Evolutionary conservation across 495 filamentous ascomycete genomes (phyloP), one percentile per base, ranked within the genome.

Genomic region (Physcia stellaris): DNA sequence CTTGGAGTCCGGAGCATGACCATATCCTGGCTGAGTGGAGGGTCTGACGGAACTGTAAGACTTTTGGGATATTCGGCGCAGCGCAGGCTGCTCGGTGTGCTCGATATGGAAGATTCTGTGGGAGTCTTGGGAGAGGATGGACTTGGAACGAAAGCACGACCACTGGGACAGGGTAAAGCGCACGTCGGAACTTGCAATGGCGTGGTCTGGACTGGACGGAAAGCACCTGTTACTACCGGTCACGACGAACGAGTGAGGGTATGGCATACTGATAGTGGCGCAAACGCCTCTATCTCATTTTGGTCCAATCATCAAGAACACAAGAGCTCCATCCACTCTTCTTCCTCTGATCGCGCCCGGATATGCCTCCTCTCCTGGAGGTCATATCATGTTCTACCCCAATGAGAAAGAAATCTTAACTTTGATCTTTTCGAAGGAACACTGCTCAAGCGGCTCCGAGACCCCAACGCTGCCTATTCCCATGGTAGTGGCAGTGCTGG

Each of bases 211-310:
- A 84, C 81, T 6, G 75, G 83, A 34, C 73, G 79, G 56, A 57
- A 55, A 11, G 71, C 79, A 40, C 60, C 94, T 11, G 65, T 94
- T 17, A 85, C 82, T 4, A 67, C 77, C 1, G 86, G 87, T 4
- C 80, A 85, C 38, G 87, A 95, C 51, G 61, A 80, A 26, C 70
- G 79, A 6, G 77, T 95, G 33, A 71, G 86, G 2, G 83, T 92
- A 2, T 94, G 86, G 87, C 70, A 90, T 55, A 71, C 79, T 11
- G 61, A 61, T 1, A 81, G 77, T 0, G 85, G 86, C 10, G 80
- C 75, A 6, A 93, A 95, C 49, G 86, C 79, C 1, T n/a, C 66
- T 93, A 2, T 82, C 74, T 0, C 86, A 75, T 57, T 92, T 92
- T 46, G 85, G 85, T 0, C 81, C 83, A 0, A 64, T 69, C 3